Base-by-base conservation (phyloP, 139 green algal species). In the Edaphochlamys debaryana region DNA sequence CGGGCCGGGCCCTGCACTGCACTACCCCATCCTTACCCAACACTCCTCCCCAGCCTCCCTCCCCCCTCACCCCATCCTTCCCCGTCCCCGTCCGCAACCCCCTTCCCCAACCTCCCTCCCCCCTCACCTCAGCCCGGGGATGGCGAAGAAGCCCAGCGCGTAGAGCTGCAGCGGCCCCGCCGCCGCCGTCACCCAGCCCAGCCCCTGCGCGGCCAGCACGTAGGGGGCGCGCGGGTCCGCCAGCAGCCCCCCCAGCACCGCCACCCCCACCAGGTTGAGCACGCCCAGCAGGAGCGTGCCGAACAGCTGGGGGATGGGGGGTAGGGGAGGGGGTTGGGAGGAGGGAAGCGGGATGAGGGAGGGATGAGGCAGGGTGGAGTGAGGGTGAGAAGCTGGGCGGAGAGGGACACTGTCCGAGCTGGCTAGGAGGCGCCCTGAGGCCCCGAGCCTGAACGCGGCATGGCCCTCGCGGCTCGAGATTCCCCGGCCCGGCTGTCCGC, bases 221-320 rank as follows among this genome's bases (percentile, higher is more conserved):
- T 70, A 58, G 11, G 63, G 22, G 25, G 32, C 29, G 25, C 64
- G 64, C 25, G 77, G 63, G 66, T 83, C 77, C 9, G 40, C 41
- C 48, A 97, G 87, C 74, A 93, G 54, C 9, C 41, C 38, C 25
- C 50, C 48, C 37, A 99, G 89, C 1, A 88, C 70, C 11, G 89
- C 72, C n/a, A 99, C 95, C 9, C 96, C 96, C n/a, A 96, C 80
- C 22, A 98, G 79, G 87, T 99, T 99, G 45, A 93, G 79, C 0
- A 89, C 74, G 2, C 96, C 96, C 68, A 99, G 88, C 7, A 68
- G 71, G 15, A 91, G 69, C 6, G 90, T 89, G 20, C 87, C 80
- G 19, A 83, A 36, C 52, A 91, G 42, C 90, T 98, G 94, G 0
- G 17, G 20, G 11, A n/a, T n/a, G 36, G 20, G 20, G 37, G 19